Evolutionary conservation across 2,329 filamentous ascomycete genomes (phyloP), one percentile per base, ranked within the genome.

Genomic region (Verticillium albo-atrum): DNA sequence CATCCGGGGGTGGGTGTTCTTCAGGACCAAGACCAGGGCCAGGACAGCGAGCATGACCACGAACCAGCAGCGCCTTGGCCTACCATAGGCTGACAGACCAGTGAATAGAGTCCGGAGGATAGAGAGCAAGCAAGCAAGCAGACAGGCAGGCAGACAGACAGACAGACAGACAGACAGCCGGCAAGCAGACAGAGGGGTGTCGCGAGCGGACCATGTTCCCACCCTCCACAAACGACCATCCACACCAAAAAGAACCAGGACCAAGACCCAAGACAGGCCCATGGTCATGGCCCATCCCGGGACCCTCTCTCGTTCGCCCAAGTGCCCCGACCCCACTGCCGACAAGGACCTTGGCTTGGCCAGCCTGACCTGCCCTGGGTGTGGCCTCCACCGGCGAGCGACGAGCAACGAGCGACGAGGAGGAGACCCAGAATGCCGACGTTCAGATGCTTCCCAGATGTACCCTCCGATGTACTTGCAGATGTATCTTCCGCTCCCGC

Each of bases 401-500:
- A 47, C n/a, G 30, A 32, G 17, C 37, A 23, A 47, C 37, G 37
- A 20, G 37, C 37, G 20, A 9, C n/a, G n/a, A n/a, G n/a, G n/a
- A n/a, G n/a, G n/a, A n/a, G n/a, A n/a, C n/a, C n/a, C n/a, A n/a
- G n/a, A n/a, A n/a, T n/a, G n/a, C n/a, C n/a, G n/a, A n/a, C n/a
- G n/a, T n/a, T n/a, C n/a, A n/a, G n/a, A n/a, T n/a, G n/a, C n/a
- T n/a, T n/a, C n/a, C n/a, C n/a, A n/a, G n/a, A n/a, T n/a, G n/a
- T n/a, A n/a, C n/a, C n/a, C n/a, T n/a, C n/a, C n/a, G n/a, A n/a
- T n/a, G n/a, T n/a, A n/a, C n/a, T n/a, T n/a, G n/a, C n/a, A n/a
- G 59, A 54, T 61, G 61, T 62, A 62, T 54, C 52, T 32, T 54
- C 52, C 37, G 10, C 37, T 47, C 37, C 37, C n/a, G 10, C 37